Base-by-base conservation (phyloP, 768 basidiomycete genomes). In the Daedaleopsis sinensis region DNA sequence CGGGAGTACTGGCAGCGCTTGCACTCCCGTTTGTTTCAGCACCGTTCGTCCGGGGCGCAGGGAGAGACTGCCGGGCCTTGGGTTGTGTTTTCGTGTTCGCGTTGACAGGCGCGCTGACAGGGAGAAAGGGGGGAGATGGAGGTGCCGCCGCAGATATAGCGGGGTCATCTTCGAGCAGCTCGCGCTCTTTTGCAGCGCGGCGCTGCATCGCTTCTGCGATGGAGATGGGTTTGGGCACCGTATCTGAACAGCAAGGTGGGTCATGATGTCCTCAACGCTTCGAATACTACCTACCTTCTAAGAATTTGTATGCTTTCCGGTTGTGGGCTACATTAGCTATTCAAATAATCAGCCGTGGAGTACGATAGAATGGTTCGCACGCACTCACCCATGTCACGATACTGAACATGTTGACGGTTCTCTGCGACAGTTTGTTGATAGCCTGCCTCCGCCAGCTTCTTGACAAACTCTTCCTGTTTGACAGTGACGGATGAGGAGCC, bases 381-480 rank as follows among this genome's bases (percentile, higher is more conserved):
- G 58, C 63, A 74, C 85, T 58, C 63, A 94, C 93, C 88, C 80
- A 94, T 83, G 71, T 95, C 91, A 43, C 80, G 78, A 65, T 93
- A 91, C 55, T 83, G 81, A 12, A 94, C 78, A 21, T 75, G 78
- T 58, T 79, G 82, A 61, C 90, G 81, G 59, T 81, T 79, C 52
- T 86, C 83, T 18, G 80, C 77, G 60, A 77, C 77, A 11, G 91
- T 90, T 68, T 88, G 84, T 52, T 81, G 80, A 60, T 89, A 84
- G 13, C 88, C 90, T 24, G 87, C 86, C 71, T 84, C 83, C 18
- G 85, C 81, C 69, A 94, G 79, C 52, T 86, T 82, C 73, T 91
- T 90, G 57, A 94, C 83, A 71, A 94, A 94, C 69, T 93, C 90
- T 76, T 95, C 93, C 93, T 95, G 69, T 42, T 42, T 11, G 49